Evolutionary conservation across 306 rosid species (phyloP).

Genomic region (Glycine latifolia): DNA sequence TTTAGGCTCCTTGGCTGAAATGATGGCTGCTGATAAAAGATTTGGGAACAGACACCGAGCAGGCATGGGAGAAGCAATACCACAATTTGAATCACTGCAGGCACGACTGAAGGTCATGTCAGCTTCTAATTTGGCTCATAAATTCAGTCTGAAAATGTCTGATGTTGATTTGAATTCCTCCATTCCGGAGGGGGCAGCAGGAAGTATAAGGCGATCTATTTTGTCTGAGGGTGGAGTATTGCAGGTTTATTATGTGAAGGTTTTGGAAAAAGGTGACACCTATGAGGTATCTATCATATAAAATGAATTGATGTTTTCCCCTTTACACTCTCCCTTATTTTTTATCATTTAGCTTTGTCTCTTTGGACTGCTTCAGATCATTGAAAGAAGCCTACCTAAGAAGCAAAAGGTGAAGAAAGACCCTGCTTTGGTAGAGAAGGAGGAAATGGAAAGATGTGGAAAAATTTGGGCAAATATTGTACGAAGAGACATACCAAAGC

Average conservation of each 20-base stretch:
- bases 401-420: conserved; percentile 79
- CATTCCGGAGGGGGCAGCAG: conserved; percentile 99
- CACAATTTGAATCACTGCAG: conserved; percentile 86
- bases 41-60: conserved; percentile 66
- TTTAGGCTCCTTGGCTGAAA: conserved; percentile 92
- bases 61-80: conserved; percentile 85
- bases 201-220: conserved; percentile 88
- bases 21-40: conserved; percentile 85
- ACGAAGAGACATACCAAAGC: conserved; percentile 90
- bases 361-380: conserved; percentile 67
- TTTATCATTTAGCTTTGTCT: conserved; percentile 39
- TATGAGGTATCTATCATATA: conserved; percentile 74
- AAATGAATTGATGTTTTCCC: not conserved
- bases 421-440: conserved; percentile 82
- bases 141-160: conserved; percentile 80
- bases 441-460: conserved; percentile 87
- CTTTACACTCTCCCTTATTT: conserved; percentile 11
- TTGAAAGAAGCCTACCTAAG: conserved; percentile 95
- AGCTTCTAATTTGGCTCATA: conserved; percentile 70
- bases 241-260: conserved; percentile 95
- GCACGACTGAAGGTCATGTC: conserved; percentile 71
- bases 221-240: conserved; percentile 94
- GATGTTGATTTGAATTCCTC: conserved; percentile 76
- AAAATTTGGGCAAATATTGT: conserved; percentile 89
- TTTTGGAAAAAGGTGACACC: conserved; percentile 98